Evolutionary conservation across 352 stramenopile species (phyloP), one percentile per base, ranked within the genome.

Genomic region (Globisporangium spiculum): DNA sequence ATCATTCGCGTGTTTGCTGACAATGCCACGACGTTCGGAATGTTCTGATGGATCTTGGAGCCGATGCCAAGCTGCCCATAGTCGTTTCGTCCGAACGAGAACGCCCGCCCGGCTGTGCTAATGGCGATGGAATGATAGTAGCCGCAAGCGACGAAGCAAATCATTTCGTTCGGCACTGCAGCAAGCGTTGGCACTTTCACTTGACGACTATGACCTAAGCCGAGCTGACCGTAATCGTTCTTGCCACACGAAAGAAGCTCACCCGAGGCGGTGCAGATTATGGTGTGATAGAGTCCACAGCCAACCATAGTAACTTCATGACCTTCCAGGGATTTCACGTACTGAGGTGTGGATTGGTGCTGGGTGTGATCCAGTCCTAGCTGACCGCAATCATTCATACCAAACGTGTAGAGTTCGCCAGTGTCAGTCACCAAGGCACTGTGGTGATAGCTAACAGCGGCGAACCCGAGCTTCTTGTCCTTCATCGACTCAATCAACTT

Each of bases 361-460:
- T 92, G 83, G 12, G 86, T 95, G 62, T 93, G 82, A 66, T 96
- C 88, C 12, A 93, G 73, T 5, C 88, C 89, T 34, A 96, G 77
- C 50, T 96, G 89, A 5, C 89, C 89, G 65, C 88, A 96, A 73
- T 96, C 89, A 36, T 96, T 96, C 88, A 95, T 95, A 14, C 89
- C 89, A 67, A 96, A 97, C 8, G 88, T 92, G 71, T 92, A 97
- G 4, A 96, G 70, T 44, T 94, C 85, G 1, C 89, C 88, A 8
- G 66, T 72, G 20, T 93, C 83, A 0, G 86, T 90, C 60, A 95
- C 70, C 27, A 96, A 71, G 14, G 86, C 88, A 57, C 85, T 96
- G 72, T 95, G 88, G 66, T 96, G 87, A 65, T 96, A 96, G 52
- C 88, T 96, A 26, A 94, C 86, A 5, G 89, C 86, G 5, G 86